phyloP scores from a whole-genome alignment of 140 eudicot genomes.

The Oenanthe javanica region DNA sequence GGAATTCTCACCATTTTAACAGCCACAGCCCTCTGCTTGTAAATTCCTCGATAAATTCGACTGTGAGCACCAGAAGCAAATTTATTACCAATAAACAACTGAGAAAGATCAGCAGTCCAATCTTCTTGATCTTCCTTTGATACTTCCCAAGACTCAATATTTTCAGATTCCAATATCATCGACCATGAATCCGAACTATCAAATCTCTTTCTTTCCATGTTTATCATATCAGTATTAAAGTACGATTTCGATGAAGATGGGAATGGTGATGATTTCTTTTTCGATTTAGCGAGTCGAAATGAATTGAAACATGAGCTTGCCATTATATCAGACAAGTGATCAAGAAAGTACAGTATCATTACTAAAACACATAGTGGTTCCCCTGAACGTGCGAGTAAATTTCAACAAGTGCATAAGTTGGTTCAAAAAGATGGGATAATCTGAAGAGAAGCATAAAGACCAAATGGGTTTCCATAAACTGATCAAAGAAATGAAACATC shows the following conservation, averaged over 20 bases:
- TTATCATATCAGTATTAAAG: conserved; percentile 41
- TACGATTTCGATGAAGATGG: conserved; percentile 47
- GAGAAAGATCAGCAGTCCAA: conserved; percentile 98
- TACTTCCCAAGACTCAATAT: conserved; percentile 84
- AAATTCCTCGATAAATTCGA: conserved; percentile 87
- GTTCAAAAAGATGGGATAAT: conserved; percentile 42
- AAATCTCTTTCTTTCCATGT: conserved; percentile 80
- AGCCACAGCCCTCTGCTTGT: conserved; percentile 91
- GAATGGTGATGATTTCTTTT: conserved; percentile 42
- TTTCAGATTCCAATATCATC: conserved; percentile 90
- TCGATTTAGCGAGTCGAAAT: conserved; percentile 40
- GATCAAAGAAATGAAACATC: conserved; percentile 21
- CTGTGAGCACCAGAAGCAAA: conserved; percentile 98
- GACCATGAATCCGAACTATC: conserved; percentile 98
- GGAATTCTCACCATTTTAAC: conserved; percentile 96
- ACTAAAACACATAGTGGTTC: background rate
- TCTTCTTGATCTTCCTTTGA: conserved; percentile 79
- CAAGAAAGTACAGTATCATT: conserved; percentile 10
- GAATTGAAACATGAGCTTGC: conserved; percentile 62
- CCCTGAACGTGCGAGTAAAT: conserved; percentile 40
- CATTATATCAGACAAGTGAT: conserved; percentile 14
- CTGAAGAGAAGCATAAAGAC: conserved; percentile 6
- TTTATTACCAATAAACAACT: conserved; percentile 83
- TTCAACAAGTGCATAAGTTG: conserved; percentile 42
- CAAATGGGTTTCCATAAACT: conserved; percentile 31